Evolutionary conservation across 352 stramenopile genomes (phyloP).

Genomic region (Achlya hypogyna): DNA sequence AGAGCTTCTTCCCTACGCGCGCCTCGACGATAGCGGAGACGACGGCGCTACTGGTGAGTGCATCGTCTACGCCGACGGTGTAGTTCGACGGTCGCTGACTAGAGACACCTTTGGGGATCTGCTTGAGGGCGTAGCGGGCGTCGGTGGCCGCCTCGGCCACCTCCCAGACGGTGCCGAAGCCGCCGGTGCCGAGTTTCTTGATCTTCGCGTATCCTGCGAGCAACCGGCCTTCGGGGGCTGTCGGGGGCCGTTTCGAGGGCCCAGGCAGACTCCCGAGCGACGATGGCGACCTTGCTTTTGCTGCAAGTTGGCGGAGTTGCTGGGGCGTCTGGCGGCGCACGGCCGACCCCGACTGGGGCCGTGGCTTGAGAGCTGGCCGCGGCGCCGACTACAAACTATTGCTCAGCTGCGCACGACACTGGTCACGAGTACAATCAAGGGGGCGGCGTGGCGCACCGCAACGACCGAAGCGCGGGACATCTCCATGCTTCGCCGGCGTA

Average conservation of each 20-base stretch:
- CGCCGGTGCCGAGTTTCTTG: conserved; percentile 7
- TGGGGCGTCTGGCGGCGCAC: background rate
- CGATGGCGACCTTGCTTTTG: no score
- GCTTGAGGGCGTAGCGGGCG: conserved; percentile 3
- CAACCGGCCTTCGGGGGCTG: background rate
- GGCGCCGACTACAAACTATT: no score
- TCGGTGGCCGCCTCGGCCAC: background rate
- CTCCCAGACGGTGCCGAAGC: conserved; percentile 8
- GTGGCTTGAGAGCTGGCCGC: background rate
- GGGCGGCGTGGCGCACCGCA: no score
- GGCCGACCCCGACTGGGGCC: background rate
- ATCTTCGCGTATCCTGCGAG: conserved; percentile 8
- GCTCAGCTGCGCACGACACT: no score
- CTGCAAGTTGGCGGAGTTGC: background rate
- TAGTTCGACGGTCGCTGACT: background rate
- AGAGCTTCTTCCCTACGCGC: background rate
- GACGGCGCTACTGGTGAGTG: background rate
- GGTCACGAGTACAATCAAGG: no score
- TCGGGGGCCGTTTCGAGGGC: background rate
- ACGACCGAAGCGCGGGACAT: no score
- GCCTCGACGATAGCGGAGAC: background rate
- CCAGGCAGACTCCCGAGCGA: no score
- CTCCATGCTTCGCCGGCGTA: no score
- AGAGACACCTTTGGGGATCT: conserved; percentile 6
- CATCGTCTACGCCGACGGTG: background rate